A percentile compares a stretch with the other conserved stretches of the same genome.
Conservation (phyloP, 2,329 filamentous ascomycete genomes). For the Botrytis aclada region DNA sequence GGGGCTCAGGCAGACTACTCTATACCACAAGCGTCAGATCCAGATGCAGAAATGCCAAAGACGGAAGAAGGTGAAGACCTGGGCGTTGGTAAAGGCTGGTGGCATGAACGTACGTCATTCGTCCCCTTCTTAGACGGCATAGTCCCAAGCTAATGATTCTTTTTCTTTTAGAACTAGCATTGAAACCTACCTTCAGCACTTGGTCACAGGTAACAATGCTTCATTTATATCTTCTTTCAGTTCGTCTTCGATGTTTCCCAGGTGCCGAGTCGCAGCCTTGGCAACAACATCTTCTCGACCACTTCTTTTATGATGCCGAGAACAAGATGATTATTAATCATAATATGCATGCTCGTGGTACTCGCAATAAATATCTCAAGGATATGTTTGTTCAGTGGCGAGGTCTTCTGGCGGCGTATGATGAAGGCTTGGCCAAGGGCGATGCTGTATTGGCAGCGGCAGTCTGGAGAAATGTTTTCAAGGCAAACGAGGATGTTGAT, state of each 20-base stretch:
- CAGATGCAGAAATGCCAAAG: constrained; percentile 65
- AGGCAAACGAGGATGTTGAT: constrained; percentile 64
- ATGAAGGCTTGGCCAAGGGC: constrained; percentile 74
- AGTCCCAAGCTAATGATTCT: constrained; percentile 14
- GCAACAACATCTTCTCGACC: constrained; percentile 88
- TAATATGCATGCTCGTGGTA: constrained; percentile 57
- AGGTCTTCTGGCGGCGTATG: constrained; percentile 77
- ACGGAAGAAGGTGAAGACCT: constrained; percentile 79
- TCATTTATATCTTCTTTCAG: constrained; percentile 89
- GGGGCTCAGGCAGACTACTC: constrained; percentile 31
- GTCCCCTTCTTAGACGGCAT: neutral
- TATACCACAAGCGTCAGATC: constrained; percentile 27
- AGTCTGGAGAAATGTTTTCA: constrained; percentile 91
- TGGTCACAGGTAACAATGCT: constrained; percentile 97
- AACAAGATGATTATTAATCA: constrained; percentile 79
- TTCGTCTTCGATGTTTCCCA: constrained; percentile 77
- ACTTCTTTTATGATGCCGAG: constrained; percentile 90
- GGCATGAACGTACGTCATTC: constrained; percentile 70
- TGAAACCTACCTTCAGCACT: constrained; percentile 85
- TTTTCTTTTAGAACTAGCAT: constrained; percentile 61
- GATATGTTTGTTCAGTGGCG: constrained; percentile 94
- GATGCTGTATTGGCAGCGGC: constrained; percentile 77
- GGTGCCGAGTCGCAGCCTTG: constrained; percentile 66
- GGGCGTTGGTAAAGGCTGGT: constrained; percentile 70
- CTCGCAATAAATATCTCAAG: constrained; percentile 69